phyloP scores from a whole-genome alignment of 78 protist genomes.

The Trichosphaerium sp. region DNA sequence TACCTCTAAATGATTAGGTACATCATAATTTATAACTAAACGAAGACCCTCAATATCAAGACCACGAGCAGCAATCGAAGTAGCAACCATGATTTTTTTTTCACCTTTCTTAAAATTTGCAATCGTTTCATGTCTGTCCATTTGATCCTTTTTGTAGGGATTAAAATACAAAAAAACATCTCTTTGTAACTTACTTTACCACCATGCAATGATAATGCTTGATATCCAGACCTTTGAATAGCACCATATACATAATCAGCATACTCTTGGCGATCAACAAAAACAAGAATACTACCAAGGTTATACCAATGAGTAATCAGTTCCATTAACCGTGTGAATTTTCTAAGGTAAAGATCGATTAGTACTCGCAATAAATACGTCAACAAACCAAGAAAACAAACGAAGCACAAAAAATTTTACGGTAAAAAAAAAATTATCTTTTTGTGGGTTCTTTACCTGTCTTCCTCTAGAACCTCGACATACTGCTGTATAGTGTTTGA shows the following conservation, averaged over 20 bases:
- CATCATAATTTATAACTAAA: constrained; percentile 86
- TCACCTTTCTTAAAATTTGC: constrained; percentile 65
- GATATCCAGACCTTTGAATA: constrained; percentile 37
- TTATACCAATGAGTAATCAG: constrained; percentile 40
- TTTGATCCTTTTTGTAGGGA: constrained; percentile 67
- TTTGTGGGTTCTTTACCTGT: no score
- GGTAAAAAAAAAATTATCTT: not conserved
- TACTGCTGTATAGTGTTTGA: constrained; percentile 65
- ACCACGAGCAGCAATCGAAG: constrained; percentile 97
- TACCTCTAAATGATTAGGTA: constrained; percentile 89
- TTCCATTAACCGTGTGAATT: constrained; percentile 46
- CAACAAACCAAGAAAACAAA: not conserved
- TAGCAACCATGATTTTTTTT: constrained; percentile 76
- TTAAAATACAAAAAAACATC: not conserved
- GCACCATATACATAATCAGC: constrained; percentile 68
- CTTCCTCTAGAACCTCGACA: constrained; percentile 64
- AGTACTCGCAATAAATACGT: not conserved
- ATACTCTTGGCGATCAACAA: constrained; percentile 74
- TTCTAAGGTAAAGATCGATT: not conserved
- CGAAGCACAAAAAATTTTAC: not conserved
- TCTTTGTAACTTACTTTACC: constrained; percentile 49
- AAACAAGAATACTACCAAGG: constrained; percentile 64
- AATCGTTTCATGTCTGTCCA: constrained; percentile 82
- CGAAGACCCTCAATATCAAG: constrained; percentile 83
- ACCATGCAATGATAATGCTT: constrained; percentile 82